Evolutionary conservation across 257 asterid genomes (phyloP).

Genomic region (Schizonepeta tenuifolia): DNA sequence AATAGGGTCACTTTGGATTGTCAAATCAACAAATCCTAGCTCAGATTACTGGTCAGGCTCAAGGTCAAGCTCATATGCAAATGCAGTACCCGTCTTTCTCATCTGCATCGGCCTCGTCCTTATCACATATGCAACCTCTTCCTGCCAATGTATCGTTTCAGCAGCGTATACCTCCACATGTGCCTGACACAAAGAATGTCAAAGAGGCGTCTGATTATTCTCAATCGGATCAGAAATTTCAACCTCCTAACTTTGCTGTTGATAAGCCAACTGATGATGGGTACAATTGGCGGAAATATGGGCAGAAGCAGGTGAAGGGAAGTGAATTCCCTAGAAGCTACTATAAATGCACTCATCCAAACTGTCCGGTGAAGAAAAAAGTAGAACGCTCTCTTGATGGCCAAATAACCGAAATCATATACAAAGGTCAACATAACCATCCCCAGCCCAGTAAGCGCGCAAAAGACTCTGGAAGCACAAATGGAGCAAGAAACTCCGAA

Average conservation of each 20-base stretch:
- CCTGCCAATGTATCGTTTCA: conserved; percentile 27
- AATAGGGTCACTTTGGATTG: conserved; percentile 58
- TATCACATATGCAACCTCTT: conserved; percentile 22
- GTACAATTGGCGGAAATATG: conserved; percentile 75
- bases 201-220: conserved; percentile 34
- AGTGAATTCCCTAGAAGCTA: conserved; percentile 68
- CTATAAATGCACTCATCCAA: conserved; percentile 74
- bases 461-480: conserved; percentile 52
- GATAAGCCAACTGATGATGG: conserved; percentile 65
- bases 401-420: conserved; percentile 72
- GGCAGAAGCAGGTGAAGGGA: conserved; percentile 79
- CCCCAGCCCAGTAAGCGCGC: conserved; percentile 57
- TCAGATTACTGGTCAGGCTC: conserved; percentile 58
- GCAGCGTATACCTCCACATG: conserved; percentile 29
- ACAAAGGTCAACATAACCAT: conserved; percentile 87
- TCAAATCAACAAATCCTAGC: conserved; percentile 63
- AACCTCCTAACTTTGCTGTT: conserved; percentile 34
- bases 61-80: conserved; percentile 44
- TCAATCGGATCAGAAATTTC: conserved; percentile 37
- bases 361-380: conserved; percentile 82
- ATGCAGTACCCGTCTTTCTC: conserved; percentile 46
- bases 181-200: conserved; percentile 14
- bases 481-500: conserved; percentile 45
- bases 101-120: conserved; percentile 28
- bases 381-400: conserved; percentile 71